Conservation (phyloP, 495 filamentous ascomycete species). For the Viridothelium virens region DNA sequence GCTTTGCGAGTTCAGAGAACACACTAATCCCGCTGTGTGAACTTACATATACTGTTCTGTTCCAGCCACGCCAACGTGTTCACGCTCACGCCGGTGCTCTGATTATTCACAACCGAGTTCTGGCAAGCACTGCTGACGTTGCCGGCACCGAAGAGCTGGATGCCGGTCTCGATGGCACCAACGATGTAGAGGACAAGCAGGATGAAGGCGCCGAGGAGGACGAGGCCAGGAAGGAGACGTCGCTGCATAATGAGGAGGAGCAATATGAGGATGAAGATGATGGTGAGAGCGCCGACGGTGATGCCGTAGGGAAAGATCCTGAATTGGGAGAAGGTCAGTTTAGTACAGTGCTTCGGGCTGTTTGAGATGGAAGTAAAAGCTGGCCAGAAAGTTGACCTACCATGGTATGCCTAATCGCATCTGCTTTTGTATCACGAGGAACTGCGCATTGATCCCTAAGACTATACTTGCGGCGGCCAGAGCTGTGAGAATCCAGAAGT, state of each 20-base stretch:
- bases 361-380: neutral
- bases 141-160: slow-evolving; percentile 82
- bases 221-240: slow-evolving; percentile 77
- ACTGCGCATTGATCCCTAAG: slow-evolving; percentile 78
- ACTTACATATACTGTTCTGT: slow-evolving; percentile 78
- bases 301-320: slow-evolving; percentile 97
- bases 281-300: slow-evolving; percentile 36
- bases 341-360: too few relatives aligned
- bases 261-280: slow-evolving; percentile 37
- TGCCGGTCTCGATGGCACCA: slow-evolving; percentile 77
- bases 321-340: slow-evolving; percentile 13
- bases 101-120: slow-evolving; percentile 54
- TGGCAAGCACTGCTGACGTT: slow-evolving; percentile 76
- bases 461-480: slow-evolving; percentile 68
- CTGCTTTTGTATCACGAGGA: slow-evolving; percentile 69
- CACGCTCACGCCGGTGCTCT: slow-evolving; percentile 52
- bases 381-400: slow-evolving; percentile 44
- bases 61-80: slow-evolving; percentile 79
- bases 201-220: slow-evolving; percentile 87
- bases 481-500: slow-evolving; percentile 87
- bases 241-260: slow-evolving; percentile 48
- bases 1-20: neutral
- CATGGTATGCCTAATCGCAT: slow-evolving; percentile 70
- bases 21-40: neutral
- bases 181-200: slow-evolving; percentile 89